Base-by-base conservation (phyloP, 345 rosid genomes). In the Clausena lansium region DNA sequence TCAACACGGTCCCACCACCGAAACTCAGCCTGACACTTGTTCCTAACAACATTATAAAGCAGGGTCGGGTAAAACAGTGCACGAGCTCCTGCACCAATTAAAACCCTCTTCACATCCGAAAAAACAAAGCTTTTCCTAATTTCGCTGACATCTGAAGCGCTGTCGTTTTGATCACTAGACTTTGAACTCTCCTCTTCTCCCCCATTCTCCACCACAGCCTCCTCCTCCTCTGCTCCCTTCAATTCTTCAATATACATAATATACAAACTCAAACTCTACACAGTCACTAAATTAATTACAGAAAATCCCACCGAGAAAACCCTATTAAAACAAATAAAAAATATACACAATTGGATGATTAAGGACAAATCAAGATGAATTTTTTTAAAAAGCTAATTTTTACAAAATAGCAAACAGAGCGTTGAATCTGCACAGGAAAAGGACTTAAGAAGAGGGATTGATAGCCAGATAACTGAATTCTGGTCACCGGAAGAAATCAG, bases 1-100 rank as follows among this genome's bases (percentile, higher is more conserved):
- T 85, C 92, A 4, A 94, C 92, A 39, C 94, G 82, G 82, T 96
- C 98, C 99, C 99, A 96, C 99, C 99, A 96, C 6, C 92, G 92
- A 81, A 96, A 96, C 77, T 94, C 99, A 5, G 94, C 4, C 88
- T 94, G 91, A 59, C 91, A 71, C 90, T 84, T 93, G 84, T 96
- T 96, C 88, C 99, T 92, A 70, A 96, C 91, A 82, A 94, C 93
- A 86, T 96, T 96, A 87, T 94, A 96, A 54, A 92, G 41, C 82
- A 96, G 70, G 11, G 99, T 96, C 1, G 98, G 98, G 82, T 94
- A 96, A 83, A 94, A 96, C 87, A 96, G 79, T 0, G 92, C 93
- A 75, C 99, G 93, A 73, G 99, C 98, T 22, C 99, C 98, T 20
- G 89, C 98, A 81, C 99, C 99, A 47, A 96, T 79, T 77, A 96